Evolutionary conservation across 2,329 filamentous ascomycete genomes (phyloP), one percentile per base, ranked within the genome.

Genomic region (Fusarium sp.): DNA sequence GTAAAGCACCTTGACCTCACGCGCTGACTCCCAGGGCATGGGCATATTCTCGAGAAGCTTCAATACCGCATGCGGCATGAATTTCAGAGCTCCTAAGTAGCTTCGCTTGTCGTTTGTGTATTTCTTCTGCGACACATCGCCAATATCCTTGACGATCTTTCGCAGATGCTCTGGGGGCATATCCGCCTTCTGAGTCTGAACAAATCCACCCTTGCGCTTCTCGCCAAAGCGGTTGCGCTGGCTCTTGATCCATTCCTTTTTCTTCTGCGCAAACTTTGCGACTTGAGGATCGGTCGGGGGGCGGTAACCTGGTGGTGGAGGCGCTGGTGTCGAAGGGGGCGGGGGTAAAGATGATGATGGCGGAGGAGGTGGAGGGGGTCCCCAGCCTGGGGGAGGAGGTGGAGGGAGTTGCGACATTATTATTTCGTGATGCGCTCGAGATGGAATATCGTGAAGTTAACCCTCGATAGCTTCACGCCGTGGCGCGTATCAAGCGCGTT

Each of bases 1-100:
- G 80, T 99, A 99, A 14, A 99, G 85, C 28, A 99, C 96, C 82
- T 98, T 98, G 66, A 99, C 97, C 77, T 99, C 96, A 67, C 94
- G 89, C 26, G 94, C 90, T 59, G 94, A 96, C 83, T 99, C 96
- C 96, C 96, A 99, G 0, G 96, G 96, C 96, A 99, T 99, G 6
- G 96, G 96, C 96, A 99, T 99, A 76, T 99, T 99, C 84, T 99
- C 96, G 58, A 99, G 81, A 24, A 99, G 87, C 84, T 99, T 99
- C 83, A 99, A 83, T 13, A 99, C 96, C 7, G 96, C 96, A 78
- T 99, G 96, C 2, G 96, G 96, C 96, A 99, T 99, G 83, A 98
- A 99, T 83, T 99, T 99, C 68, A 99, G 83, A 34, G 97, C 96
- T 67, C 97, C 97, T 47, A 99, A 87, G 80, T 99, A 99, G 81